Percentiles rank a stretch among this genome's conserved stretches.
Conservation (phyloP, 352 stramenopile species). For the Thraustochytrium sp. region DNA sequence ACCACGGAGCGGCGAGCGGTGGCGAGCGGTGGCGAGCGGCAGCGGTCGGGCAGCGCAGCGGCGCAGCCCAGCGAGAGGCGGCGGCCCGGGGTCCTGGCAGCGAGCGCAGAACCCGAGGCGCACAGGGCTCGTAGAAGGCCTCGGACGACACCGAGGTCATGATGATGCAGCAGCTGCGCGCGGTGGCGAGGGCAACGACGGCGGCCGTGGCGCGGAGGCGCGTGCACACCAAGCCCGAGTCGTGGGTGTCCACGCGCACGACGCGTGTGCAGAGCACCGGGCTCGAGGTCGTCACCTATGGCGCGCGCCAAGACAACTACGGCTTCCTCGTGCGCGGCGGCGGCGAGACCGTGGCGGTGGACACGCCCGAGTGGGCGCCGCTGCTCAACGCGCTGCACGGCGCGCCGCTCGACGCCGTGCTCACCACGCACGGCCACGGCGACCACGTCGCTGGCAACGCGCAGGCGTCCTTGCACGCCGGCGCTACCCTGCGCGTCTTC, state of each 20-base stretch:
- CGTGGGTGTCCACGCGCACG: background rate
- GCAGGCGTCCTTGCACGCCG: slow-evolving; percentile 60
- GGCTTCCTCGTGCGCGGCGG: slow-evolving; percentile 37
- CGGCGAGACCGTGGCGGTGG: slow-evolving; percentile 63
- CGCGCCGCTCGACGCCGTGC: slow-evolving; percentile 70
- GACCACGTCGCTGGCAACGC: slow-evolving; percentile 86
- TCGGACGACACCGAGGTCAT: no score
- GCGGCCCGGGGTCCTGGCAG: no score
- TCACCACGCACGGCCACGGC: slow-evolving; percentile 84
- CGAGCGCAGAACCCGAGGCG: no score
- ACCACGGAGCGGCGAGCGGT: no score
- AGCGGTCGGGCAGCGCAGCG: no score
- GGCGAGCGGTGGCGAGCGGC: no score
- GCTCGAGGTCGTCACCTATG: slow-evolving; percentile 1
- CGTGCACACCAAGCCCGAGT: background rate
- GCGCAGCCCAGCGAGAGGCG: no score
- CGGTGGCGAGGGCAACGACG: background rate
- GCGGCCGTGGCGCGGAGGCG: background rate
- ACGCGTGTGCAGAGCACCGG: background rate
- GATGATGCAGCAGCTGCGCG: no score
- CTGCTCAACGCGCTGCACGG: slow-evolving; percentile 59
- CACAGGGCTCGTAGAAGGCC: no score
- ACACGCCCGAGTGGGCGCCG: slow-evolving; percentile 67
- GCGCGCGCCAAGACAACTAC: slow-evolving; percentile 40
- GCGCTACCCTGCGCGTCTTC: slow-evolving; percentile 60